A percentile compares a stretch with the other conserved stretches of the same genome.
Conservation (phyloP, 352 stramenopile species). For the Phytophthora multivora region DNA sequence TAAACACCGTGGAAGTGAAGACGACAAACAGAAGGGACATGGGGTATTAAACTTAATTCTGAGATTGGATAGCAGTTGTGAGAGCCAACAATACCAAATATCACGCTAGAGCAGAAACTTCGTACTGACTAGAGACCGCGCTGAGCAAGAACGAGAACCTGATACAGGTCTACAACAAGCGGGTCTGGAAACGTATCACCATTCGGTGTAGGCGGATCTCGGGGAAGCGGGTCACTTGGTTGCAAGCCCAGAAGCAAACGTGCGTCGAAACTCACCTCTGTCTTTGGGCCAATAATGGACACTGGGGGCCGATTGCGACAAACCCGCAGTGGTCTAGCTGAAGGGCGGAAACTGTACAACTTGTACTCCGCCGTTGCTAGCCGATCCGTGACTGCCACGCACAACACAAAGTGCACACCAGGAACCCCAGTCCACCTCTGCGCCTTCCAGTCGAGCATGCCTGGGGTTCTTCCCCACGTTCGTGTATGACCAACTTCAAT, state of each 20-base stretch:
- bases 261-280: not conserved
- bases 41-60: too few relatives aligned
- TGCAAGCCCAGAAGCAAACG: not conserved
- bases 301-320: not conserved
- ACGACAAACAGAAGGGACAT: too few relatives aligned
- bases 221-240: not conserved
- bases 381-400: not conserved
- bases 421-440: not conserved
- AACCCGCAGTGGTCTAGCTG: not conserved
- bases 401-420: constrained; percentile 3
- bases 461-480: not conserved
- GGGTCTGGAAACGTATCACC: not conserved
- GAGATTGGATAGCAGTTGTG: too few relatives aligned
- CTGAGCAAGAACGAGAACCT: not conserved
- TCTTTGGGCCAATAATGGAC: not conserved
- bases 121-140: too few relatives aligned
- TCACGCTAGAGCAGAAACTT: too few relatives aligned
- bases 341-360: not conserved
- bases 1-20: too few relatives aligned
- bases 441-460: constrained; percentile 4
- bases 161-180: not conserved
- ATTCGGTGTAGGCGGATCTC: not conserved
- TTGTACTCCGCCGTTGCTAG: not conserved
- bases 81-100: too few relatives aligned
- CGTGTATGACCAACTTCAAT: not conserved